Conservation (phyloP, 176 grass and related monocot genomes). For the Elymus sibiricus region DNA sequence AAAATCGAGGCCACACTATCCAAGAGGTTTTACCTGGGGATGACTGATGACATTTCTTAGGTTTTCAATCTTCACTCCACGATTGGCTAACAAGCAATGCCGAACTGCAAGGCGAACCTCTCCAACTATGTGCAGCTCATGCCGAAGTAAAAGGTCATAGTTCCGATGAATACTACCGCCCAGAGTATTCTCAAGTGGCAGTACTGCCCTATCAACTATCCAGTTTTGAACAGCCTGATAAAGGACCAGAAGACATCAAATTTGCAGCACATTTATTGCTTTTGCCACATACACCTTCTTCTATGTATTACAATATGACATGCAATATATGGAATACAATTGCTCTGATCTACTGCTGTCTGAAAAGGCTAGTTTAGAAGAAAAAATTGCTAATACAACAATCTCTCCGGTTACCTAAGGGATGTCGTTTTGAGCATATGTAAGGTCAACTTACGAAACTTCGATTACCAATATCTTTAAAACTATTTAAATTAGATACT, state of each 20-base stretch:
- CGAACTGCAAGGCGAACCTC: slow-evolving; percentile 70
- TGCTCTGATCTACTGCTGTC: background rate
- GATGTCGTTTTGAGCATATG: background rate
- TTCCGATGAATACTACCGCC: slow-evolving; percentile 93
- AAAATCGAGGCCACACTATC: background rate
- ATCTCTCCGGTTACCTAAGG: background rate
- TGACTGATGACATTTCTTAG: slow-evolving; percentile 81
- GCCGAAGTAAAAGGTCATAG: slow-evolving; percentile 86
- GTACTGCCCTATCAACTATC: slow-evolving; percentile 73
- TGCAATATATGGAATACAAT: background rate
- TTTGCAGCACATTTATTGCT: background rate
- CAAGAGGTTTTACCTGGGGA: slow-evolving; percentile 58
- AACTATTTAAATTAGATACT: background rate
- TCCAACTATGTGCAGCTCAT: slow-evolving; percentile 82
- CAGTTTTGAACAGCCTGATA: slow-evolving; percentile 68
- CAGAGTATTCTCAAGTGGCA: slow-evolving; percentile 84
- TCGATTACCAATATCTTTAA: background rate
- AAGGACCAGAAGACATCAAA: slow-evolving; percentile 23
- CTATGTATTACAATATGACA: background rate
- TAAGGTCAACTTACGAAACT: background rate
- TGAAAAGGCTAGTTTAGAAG: slow-evolving; percentile 10
- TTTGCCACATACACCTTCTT: background rate
- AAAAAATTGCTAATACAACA: background rate
- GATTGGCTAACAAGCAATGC: slow-evolving; percentile 83
- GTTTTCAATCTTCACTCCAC: slow-evolving; percentile 69